Base-by-base conservation (phyloP, 208 protist species). In the Naegleria fowleri region DNA sequence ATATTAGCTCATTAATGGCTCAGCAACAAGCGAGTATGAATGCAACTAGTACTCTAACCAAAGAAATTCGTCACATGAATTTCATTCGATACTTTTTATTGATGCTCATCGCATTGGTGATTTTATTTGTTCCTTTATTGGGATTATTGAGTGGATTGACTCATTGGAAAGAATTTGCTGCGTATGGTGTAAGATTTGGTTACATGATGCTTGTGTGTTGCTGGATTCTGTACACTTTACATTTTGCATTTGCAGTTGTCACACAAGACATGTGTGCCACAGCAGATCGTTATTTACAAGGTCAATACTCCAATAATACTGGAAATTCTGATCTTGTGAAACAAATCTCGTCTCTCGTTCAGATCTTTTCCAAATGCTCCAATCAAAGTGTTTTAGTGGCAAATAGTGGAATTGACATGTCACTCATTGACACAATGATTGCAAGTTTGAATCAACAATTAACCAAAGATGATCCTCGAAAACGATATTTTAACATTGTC, bases 101-200 rank as follows among this genome's bases (percentile, higher is more conserved):
- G 9, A 79, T 79, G 67, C 6, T 79, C 9, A 79, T 79, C 36
- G 67, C 67, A 5, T 19, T 79, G 29, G 16, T 79, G 0, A 29
- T 79, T 25, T 79, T 79, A 36, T 36, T 33, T 25, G 29, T 79
- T 79, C 67, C 67, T 15, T 79, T 79, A 79, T 79, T 79, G 29
- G 67, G 67, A 36, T 79, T 79, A 29, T 79, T 36, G 16, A 13
- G 29, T 7, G 29, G 67, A 36, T 25, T 79, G n/a, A 29, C 29
- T 33, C 67, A 79, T 79, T 79, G 67, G 67, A 79, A 79, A 33
- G 67, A 79, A 13, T 79, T 79, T 79, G 67, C 67, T 79, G 19
- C n/a, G 1, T 79, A 79, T 36, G 67, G 67, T 79, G 16, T 79
- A 0, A 79, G 29, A 79, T 79, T 79, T 36, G 67, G 67, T 79